A percentile compares a stretch with the other conserved stretches of the same genome.
Conservation (phyloP, 208 protist species). For the Polymyxa betae region DNA sequence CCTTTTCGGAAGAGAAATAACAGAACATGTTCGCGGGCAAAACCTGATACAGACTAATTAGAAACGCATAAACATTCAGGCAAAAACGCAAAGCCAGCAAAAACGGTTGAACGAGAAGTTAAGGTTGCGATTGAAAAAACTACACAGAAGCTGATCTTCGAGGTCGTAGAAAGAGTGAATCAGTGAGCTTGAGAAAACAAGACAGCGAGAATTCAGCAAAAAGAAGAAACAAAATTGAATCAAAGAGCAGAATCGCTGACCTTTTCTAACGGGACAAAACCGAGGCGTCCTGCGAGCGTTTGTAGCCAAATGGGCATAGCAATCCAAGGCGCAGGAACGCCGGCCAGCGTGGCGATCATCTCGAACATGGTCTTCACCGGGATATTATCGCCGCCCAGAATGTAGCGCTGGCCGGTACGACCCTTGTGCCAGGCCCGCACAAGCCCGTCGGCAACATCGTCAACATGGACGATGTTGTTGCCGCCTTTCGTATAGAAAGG, state of each 20-base stretch:
- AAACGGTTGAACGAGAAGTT: too few relatives aligned
- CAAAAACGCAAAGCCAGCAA: too few relatives aligned
- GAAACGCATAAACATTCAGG: not conserved
- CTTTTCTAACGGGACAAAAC: constrained; percentile 39
- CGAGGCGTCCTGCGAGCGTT: not conserved
- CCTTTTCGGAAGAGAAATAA: constrained; percentile 15
- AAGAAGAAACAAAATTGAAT: too few relatives aligned
- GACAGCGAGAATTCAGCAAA: too few relatives aligned
- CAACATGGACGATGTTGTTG: constrained; percentile 32
- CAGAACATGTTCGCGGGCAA: constrained; percentile 44
- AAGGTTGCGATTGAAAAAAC: too few relatives aligned
- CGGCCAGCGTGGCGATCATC: not conserved
- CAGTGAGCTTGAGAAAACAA: too few relatives aligned
- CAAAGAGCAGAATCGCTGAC: not conserved
- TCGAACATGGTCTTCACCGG: constrained; percentile 19
- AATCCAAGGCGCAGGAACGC: not conserved
- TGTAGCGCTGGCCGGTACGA: not conserved
- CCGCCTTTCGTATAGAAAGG: constrained; percentile 34
- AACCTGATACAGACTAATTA: not conserved
- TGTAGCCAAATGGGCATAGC: not conserved
- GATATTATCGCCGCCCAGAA: constrained; percentile 26
- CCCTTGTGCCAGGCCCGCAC: not conserved
- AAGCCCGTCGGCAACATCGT: constrained; percentile 17
- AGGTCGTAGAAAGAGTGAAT: too few relatives aligned
- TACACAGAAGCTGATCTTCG: too few relatives aligned